phyloP scores from a whole-genome alignment of 306 rosid species.

The Lagenaria siceraria region DNA sequence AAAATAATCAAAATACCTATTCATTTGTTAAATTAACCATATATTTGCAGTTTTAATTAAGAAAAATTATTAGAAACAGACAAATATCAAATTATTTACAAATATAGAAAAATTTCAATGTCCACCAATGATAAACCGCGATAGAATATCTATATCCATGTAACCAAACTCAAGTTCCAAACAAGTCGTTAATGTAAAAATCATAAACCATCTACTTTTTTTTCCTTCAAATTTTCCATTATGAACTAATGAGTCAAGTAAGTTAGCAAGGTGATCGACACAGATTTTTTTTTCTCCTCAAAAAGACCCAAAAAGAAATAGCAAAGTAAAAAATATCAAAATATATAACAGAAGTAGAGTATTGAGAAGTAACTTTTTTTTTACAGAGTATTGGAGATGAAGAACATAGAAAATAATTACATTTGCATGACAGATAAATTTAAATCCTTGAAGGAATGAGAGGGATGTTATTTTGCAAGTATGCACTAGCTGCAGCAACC shows the following conservation, averaged over 20 bases:
- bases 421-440: conserved; percentile 12
- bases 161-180: too few relatives aligned
- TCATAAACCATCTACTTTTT: too few relatives aligned
- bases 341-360: not conserved
- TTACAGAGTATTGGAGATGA: conserved; percentile 15
- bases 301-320: not conserved
- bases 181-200: too few relatives aligned
- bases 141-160: too few relatives aligned
- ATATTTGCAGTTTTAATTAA: too few relatives aligned
- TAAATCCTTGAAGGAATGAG: conserved; percentile 84
- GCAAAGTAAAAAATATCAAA: not conserved
- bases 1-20: too few relatives aligned
- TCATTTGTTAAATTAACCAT: too few relatives aligned
- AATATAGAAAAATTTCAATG: too few relatives aligned
- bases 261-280: not conserved
- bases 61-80: too few relatives aligned
- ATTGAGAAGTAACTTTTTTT: conserved; percentile 25
- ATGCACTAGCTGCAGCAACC: conserved; percentile 88
- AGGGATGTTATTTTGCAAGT: conserved; percentile 63
- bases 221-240: not conserved
- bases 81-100: too few relatives aligned
- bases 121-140: too few relatives aligned
- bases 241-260: not conserved
- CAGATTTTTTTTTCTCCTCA: not conserved
- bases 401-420: conserved; percentile 13